phyloP scores from a whole-genome alignment of 2,329 filamentous ascomycete species.

The Fonsecaea nubica region DNA sequence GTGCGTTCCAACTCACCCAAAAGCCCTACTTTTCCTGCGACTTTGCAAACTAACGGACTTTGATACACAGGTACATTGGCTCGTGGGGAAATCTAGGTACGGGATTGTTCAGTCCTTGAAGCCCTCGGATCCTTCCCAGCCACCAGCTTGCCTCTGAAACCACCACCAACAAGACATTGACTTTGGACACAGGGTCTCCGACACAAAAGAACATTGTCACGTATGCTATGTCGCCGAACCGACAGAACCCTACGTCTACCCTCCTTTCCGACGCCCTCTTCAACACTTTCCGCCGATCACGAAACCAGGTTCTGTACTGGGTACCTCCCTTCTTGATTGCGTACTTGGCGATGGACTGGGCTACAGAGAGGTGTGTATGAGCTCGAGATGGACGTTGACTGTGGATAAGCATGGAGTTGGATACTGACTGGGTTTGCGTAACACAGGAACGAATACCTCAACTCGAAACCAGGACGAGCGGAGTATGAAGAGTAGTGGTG shows the following conservation, averaged over 20 bases:
- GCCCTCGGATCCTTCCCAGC: not conserved
- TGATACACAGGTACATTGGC: constrained; percentile 69
- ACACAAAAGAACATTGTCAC: constrained; percentile 67
- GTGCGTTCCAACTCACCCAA: constrained; percentile 41
- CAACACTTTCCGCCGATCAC: constrained; percentile 90
- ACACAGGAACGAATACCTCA: constrained; percentile 57
- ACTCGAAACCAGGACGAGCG: constrained; percentile 55
- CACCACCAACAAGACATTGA: constrained; percentile 9
- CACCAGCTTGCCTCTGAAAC: not conserved
- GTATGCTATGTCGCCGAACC: constrained; percentile 84
- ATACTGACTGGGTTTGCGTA: constrained; percentile 10
- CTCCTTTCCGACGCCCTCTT: constrained; percentile 82
- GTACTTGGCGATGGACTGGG: constrained; percentile 90
- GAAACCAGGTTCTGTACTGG: constrained; percentile 86
- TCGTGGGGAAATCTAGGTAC: constrained; percentile 78
- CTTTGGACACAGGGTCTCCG: constrained; percentile 49
- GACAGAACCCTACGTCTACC: constrained; percentile 85
- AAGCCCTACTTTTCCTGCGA: not conserved
- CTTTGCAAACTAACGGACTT: constrained; percentile 40
- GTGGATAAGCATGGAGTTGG: not conserved
- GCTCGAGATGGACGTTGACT: not conserved
- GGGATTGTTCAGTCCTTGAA: constrained; percentile 16
- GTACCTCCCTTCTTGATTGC: constrained; percentile 76
- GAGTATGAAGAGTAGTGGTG: constrained; percentile 18
- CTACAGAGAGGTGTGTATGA: constrained; percentile 76